phyloP scores from a whole-genome alignment of 192 early-diverging fungal genomes.

The Backusella macrospora region DNA sequence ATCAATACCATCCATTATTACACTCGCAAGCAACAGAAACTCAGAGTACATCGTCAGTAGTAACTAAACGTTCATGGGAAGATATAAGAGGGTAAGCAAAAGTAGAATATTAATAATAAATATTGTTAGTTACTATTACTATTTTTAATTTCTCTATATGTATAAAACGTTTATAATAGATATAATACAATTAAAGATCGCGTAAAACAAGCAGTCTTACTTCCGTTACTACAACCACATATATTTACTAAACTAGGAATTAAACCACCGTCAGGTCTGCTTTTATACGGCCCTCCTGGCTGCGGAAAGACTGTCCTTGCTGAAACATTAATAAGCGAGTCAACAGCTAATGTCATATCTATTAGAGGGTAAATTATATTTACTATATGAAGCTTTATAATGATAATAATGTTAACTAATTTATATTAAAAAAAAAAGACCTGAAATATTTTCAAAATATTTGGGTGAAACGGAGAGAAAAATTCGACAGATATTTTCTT shows the following conservation, averaged over 20 bases:
- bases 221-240: slow-evolving; percentile 60
- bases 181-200: slow-evolving; percentile 62
- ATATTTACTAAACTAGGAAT: slow-evolving; percentile 67
- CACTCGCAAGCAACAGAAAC: slow-evolving; percentile 58
- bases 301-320: slow-evolving; percentile 92
- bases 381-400: neutral
- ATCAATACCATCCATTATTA: slow-evolving; percentile 52
- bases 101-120: neutral
- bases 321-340: slow-evolving; percentile 74
- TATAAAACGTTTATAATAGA: slow-evolving; percentile 28
- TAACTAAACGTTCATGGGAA: slow-evolving; percentile 58
- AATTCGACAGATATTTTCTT: slow-evolving; percentile 80
- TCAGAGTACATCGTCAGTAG: slow-evolving; percentile 31
- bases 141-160: neutral
- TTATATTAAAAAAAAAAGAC: slow-evolving; percentile 38
- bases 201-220: slow-evolving; percentile 61
- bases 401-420: neutral
- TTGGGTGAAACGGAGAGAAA: slow-evolving; percentile 88
- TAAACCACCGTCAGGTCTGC: slow-evolving; percentile 75
- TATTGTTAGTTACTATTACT: too few relatives aligned
- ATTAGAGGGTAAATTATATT: slow-evolving; percentile 71
- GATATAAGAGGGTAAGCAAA: slow-evolving; percentile 72
- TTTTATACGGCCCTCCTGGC: slow-evolving; percentile 92
- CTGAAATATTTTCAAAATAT: slow-evolving; percentile 95
- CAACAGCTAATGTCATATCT: slow-evolving; percentile 81